Evolutionary conservation across 2,329 filamentous ascomycete species (phyloP).

Genomic region (Fusarium citri): DNA sequence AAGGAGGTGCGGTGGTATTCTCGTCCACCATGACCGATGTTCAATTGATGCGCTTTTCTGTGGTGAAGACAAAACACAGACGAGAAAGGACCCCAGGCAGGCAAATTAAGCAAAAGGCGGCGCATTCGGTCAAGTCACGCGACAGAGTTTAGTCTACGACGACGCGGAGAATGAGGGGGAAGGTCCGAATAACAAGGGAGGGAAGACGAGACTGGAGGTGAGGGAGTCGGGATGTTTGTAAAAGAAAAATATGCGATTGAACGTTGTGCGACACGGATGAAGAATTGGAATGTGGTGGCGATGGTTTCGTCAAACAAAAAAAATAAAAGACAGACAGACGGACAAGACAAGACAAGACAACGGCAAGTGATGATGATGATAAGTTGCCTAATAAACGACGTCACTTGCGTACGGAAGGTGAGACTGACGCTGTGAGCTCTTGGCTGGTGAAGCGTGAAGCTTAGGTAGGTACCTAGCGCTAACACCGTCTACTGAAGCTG

Average conservation of each 20-base stretch:
- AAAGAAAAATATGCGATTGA: not conserved
- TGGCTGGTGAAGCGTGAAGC: not conserved
- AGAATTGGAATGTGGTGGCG: conserved; percentile 37
- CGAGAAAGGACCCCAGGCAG: conserved; percentile 2
- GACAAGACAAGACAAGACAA: not conserved
- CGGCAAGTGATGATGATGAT: conserved; percentile 3
- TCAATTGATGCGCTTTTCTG: conserved; percentile 13
- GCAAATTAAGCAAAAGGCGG: conserved; percentile 1
- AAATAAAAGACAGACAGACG: conserved; percentile 4
- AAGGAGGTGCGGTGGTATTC: conserved; percentile 25
- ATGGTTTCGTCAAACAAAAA: conserved; percentile 20
- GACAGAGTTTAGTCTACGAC: conserved; percentile 22
- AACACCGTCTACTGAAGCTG: not conserved
- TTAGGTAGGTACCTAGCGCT: not conserved
- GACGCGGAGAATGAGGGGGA: conserved; percentile 2
- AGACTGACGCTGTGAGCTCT: conserved; percentile 12
- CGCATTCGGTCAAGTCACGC: conserved; percentile 34
- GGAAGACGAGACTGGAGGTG: not conserved
- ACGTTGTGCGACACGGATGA: conserved; percentile 28
- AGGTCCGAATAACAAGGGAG: conserved; percentile 1
- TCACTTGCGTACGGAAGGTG: conserved; percentile 25
- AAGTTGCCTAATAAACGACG: conserved; percentile 24
- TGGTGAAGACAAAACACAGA: not conserved
- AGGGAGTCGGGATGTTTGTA: conserved; percentile 1
- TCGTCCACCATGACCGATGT: conserved; percentile 34